Base-by-base conservation (phyloP, 2,329 filamentous ascomycete species). In the Meredithiella fracta region DNA sequence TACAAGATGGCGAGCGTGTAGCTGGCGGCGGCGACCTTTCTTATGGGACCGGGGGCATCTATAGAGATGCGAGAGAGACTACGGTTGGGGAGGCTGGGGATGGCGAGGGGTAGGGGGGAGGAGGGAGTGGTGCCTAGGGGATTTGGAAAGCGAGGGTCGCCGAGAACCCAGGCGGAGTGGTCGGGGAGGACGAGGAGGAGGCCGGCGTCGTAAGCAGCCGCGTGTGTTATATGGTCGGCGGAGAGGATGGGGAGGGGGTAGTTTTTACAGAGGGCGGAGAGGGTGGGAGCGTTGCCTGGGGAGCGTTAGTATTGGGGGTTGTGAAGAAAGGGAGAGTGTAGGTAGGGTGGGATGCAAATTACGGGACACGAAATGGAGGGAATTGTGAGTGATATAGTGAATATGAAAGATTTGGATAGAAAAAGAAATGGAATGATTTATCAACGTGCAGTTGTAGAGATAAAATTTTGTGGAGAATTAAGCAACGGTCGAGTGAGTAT, bases 1-100 rank as follows among this genome's bases (percentile, higher is more conserved):
- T 79, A 83, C 47, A 85, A 61, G 0, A 79, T 80, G 2, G 76
- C 78, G 1, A 76, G 66, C 2, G 74, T 66, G 62, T 80, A 82
- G 0, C 80, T 80, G 1, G 74, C 74, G 2, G 74, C 74, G 3
- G 69, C 71, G 25, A 85, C 67, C 61, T 76, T 78, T 29, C 62
- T 67, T 51, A 85, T 72, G 11, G 67, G 73, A 22, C 83, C 67
- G 55, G 75, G 72, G 3, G 65, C 64, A 0, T 85, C 68, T 50
- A 37, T 17, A 26, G 51, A 26, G 49, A 50, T 31, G 4, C 22
- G 17, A 23, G 29, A 20, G 14, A 50, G 34, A 29, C 34, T 38
- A 29, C 54, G 54, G 25, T 25, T 25, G 7, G 14, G 15, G 14
- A 47, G 40, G 14, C 23, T 47, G 15, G 9, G 14, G 23, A 17